These are phyloP conservation scores for Petunia secreta DNA, from an alignment of 257 asterid genomes.

Conservation along the genomic window DNA sequence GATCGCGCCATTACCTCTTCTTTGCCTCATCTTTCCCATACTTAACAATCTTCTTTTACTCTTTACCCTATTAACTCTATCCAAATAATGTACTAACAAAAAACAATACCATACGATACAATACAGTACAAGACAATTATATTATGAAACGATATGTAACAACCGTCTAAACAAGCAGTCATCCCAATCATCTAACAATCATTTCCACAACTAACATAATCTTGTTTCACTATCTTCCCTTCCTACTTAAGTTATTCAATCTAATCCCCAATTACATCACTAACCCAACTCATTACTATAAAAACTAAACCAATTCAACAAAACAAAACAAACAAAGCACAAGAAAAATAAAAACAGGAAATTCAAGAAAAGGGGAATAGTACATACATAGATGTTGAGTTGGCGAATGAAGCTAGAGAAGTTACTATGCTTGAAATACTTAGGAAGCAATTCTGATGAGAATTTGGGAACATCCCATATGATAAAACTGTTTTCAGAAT, in stretches of 20 bases:
- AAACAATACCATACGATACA: too few species aligned
- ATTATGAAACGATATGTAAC: too few species aligned
- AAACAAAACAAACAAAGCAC: not conserved
- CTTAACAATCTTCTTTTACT: too few species aligned
- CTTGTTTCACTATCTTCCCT: not conserved
- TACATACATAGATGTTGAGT: conserved; percentile 85
- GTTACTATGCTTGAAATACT: conserved; percentile 92
- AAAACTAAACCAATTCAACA: not conserved
- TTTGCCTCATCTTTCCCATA: too few species aligned
- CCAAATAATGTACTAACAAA: too few species aligned
- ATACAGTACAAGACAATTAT: too few species aligned
- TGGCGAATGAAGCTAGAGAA: conserved; percentile 93
- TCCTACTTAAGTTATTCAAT: not conserved
- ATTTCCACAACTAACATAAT: not conserved
- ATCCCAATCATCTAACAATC: not conserved
- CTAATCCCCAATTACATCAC: not conserved
- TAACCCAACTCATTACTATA: not conserved
- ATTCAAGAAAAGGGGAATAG: not conserved
- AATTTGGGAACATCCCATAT: conserved; percentile 74
- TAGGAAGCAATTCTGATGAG: conserved; percentile 69
- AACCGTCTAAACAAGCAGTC: too few species aligned
- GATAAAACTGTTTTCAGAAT: conserved; percentile 63
- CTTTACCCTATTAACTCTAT: too few species aligned
- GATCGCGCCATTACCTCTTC: too few species aligned
- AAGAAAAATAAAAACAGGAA: not conserved